Base-by-base conservation (phyloP, 2,329 filamentous ascomycete species). In the Fusarium marasasianum region DNA sequence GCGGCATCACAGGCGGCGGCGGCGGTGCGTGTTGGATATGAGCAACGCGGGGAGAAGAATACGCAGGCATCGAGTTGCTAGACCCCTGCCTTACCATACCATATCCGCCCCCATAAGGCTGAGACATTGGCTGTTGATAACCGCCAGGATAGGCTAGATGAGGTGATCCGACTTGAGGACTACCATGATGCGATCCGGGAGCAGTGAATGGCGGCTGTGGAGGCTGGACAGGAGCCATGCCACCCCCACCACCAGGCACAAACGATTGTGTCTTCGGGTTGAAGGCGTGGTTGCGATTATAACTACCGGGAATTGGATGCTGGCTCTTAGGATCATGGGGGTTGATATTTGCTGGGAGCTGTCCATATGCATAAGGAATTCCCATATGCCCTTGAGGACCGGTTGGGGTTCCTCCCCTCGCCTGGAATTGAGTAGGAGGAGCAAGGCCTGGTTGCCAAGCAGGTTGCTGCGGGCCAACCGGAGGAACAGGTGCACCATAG, bases 191-290 rank as follows among this genome's bases (percentile, higher is more conserved):
- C 44, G 85, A 86, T 44, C 83, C 84, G 14, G 83, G 83, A 40
- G 85, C 85, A 48, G 82, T 86, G 69, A 86, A 90, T 2, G 85
- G 84, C 22, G 84, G 84, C 69, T 86, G 83, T 11, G 86, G 84
- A 38, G 84, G 83, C 45, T 86, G 87, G 73, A 86, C 84, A 8
- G 86, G 84, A 37, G 84, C 82, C 80, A 88, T 86, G 33, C 85
- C 84, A 72, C 89, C 44, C 24, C 44, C 80, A 24, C 83, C 80
- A 24, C 83, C 82, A 53, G 96, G 96, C 31, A 98, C 90, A 82
- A 98, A 98, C 0, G 95, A 93, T 79, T 97, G 94, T 22, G 94
- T 98, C 84, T 97, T 95, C 2, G 95, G 96, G 80, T 98, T 98
- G 85, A 98, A 98, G 18, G 93, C 91, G 77, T 94, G 94, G 58